These are phyloP conservation scores for Claviceps quebecensis DNA, from an alignment of 2,329 filamentous ascomycete genomes.

Conservation along the genomic window DNA sequence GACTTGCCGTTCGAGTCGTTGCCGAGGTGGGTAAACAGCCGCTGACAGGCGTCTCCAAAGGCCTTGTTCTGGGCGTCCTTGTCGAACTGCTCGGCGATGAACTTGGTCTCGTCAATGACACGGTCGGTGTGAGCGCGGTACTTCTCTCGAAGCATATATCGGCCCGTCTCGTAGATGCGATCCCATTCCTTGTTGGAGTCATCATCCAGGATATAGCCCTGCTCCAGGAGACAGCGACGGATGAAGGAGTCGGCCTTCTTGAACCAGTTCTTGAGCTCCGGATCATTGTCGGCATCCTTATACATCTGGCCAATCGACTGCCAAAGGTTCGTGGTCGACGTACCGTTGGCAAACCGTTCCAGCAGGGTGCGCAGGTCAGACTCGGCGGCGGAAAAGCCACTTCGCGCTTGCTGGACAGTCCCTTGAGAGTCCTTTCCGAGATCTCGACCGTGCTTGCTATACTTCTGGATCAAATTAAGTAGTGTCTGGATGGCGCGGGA, in stretches of 20 bases:
- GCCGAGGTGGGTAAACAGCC: constrained; percentile 78
- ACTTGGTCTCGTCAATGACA: constrained; percentile 80
- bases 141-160: constrained; percentile 74
- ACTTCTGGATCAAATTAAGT: constrained; percentile 70
- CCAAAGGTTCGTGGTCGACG: constrained; percentile 76
- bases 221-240: constrained; percentile 70
- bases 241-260: constrained; percentile 62
- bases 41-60: constrained; percentile 63
- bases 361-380: constrained; percentile 66
- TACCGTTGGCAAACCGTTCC: constrained; percentile 91
- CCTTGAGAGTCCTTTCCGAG: constrained; percentile 50
- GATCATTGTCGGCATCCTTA: constrained; percentile 70
- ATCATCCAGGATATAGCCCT: constrained; percentile 83
- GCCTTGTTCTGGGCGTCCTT: constrained; percentile 73
- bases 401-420: constrained; percentile 59
- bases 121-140: constrained; percentile 79
- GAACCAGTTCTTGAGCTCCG: constrained; percentile 85
- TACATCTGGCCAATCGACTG: constrained; percentile 77
- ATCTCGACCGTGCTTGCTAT: constrained; percentile 58
- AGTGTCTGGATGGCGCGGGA: constrained; percentile 82
- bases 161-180: constrained; percentile 68
- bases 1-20: constrained; percentile 74
- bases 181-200: constrained; percentile 71
- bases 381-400: constrained; percentile 57
- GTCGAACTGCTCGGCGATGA: constrained; percentile 78